These are phyloP conservation scores for Silene uniflora DNA, from an alignment of 148 eudicot genomes.

Conservation along the genomic window DNA sequence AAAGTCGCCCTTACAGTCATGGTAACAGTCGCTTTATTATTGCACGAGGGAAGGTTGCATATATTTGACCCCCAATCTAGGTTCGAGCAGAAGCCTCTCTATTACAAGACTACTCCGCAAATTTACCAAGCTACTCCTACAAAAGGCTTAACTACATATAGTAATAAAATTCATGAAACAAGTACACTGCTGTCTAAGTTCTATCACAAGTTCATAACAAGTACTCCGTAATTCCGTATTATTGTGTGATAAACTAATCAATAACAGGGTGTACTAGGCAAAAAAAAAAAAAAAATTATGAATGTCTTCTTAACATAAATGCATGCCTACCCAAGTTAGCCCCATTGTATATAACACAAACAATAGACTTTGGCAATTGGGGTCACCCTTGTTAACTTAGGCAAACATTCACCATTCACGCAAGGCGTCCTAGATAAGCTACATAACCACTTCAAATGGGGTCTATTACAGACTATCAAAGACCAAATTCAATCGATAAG, in stretches of 20 bases:
- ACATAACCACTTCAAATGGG: background rate
- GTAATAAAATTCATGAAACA: too few species aligned
- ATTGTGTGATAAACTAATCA: background rate
- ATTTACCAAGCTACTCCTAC: background rate
- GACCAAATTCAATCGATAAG: too few species aligned
- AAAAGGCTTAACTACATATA: too few species aligned
- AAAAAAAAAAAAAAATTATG: too few species aligned
- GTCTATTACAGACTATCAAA: background rate
- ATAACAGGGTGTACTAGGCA: background rate
- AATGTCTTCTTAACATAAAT: background rate
- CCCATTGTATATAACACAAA: background rate
- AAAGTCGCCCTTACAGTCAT: too few species aligned
- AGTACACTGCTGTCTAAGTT: too few species aligned
- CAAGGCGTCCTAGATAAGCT: background rate
- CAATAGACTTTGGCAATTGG: background rate
- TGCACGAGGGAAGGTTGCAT: background rate
- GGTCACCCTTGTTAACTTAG: constrained; percentile 6
- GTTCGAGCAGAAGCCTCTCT: background rate
- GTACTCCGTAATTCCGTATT: background rate
- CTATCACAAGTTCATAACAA: background rate
- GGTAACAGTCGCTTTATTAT: too few species aligned
- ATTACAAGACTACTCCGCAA: background rate
- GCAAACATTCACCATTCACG: background rate
- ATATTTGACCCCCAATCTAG: background rate
- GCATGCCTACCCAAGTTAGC: background rate